phyloP scores from a whole-genome alignment of 495 filamentous ascomycete species.

The Penicillium macrosclerotiorum region DNA sequence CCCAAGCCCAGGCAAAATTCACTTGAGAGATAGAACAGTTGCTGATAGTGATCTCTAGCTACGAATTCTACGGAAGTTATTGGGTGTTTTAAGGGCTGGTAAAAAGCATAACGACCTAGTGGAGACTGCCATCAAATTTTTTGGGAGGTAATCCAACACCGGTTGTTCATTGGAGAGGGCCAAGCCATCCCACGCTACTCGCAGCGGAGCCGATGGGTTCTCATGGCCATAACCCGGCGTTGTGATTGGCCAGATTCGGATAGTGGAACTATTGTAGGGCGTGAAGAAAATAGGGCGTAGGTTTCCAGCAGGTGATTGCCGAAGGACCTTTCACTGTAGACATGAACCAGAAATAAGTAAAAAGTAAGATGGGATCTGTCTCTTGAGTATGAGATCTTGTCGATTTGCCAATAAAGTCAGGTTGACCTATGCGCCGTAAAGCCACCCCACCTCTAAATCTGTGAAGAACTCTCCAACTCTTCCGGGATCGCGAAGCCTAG shows the following conservation, averaged over 20 bases:
- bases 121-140: slow-evolving; percentile 1
- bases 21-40: background rate
- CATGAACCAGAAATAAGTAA: too few species aligned
- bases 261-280: background rate
- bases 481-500: too few species aligned
- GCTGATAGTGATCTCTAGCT: background rate
- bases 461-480: too few species aligned
- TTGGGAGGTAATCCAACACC: background rate
- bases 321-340: background rate
- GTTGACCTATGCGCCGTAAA: too few species aligned
- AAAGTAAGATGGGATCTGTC: too few species aligned
- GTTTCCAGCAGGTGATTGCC: background rate
- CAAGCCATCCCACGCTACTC: background rate
- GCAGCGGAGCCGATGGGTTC: slow-evolving; percentile 1
- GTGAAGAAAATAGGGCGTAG: background rate
- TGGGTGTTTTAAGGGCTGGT: background rate
- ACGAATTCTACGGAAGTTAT: background rate
- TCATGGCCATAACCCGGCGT: background rate
- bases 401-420: too few species aligned
- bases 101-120: slow-evolving; percentile 1
- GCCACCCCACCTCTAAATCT: too few species aligned
- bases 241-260: background rate
- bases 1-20: background rate
- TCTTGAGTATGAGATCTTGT: too few species aligned
- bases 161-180: background rate